These are phyloP conservation scores for Alternaria consortialis DNA, from an alignment of 2,329 filamentous ascomycete genomes.

Conservation along the genomic window DNA sequence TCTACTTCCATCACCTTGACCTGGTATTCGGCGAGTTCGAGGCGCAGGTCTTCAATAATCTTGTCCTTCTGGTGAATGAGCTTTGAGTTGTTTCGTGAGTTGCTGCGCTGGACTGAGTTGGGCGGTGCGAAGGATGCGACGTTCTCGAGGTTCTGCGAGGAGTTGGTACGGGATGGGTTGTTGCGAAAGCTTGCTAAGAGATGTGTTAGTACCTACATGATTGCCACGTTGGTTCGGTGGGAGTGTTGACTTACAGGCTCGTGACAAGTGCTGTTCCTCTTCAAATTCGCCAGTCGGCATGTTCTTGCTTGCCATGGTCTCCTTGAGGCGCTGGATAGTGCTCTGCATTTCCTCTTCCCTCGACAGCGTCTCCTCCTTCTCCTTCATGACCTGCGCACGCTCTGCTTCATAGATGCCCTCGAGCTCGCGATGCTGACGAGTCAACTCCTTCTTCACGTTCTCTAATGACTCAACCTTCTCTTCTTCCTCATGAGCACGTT, in stretches of 20 bases:
- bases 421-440: slow-evolving; percentile 86
- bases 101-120: slow-evolving; percentile 83
- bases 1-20: slow-evolving; percentile 95
- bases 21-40: slow-evolving; percentile 93
- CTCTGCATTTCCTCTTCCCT: slow-evolving; percentile 90
- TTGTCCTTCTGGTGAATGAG: slow-evolving; percentile 95
- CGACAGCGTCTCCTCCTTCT: slow-evolving; percentile 86
- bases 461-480: slow-evolving; percentile 81
- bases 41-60: slow-evolving; percentile 87
- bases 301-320: slow-evolving; percentile 81
- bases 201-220: slow-evolving; percentile 29
- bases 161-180: slow-evolving; percentile 55
- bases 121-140: slow-evolving; percentile 85
- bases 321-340: slow-evolving; percentile 91
- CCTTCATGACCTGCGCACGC: slow-evolving; percentile 83
- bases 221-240: neutral
- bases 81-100: slow-evolving; percentile 89
- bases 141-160: slow-evolving; percentile 77
- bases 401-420: slow-evolving; percentile 93
- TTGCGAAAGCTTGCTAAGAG: slow-evolving; percentile 52
- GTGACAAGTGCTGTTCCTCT: slow-evolving; percentile 60
- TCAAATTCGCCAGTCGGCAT: slow-evolving; percentile 58
- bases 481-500: slow-evolving; percentile 85
- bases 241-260: slow-evolving; percentile 57
- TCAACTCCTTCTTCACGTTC: slow-evolving; percentile 84